Evolutionary conservation across 176 grass and related monocot genomes (phyloP), one percentile per base, ranked within the genome.

Genomic region (Cenchrus purpureus): DNA sequence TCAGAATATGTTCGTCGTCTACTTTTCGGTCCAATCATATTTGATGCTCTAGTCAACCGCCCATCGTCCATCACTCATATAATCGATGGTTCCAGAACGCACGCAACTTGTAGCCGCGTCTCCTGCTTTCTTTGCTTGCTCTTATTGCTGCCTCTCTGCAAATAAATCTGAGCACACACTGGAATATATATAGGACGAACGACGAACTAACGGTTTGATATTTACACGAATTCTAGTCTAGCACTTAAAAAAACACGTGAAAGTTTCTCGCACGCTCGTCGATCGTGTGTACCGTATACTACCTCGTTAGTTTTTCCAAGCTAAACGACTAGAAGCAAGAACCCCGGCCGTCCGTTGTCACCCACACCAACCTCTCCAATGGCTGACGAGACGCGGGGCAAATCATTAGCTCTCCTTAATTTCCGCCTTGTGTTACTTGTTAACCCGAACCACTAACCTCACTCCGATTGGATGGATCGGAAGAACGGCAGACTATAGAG

Each of bases 11-110:
- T 48, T 51, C 14, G 6, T 51, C 14, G 6, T 64, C 59, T 65
- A 79, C 44, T 51, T 51, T 48, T 65, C 6, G 29, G n/a, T 54
- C 78, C 49, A 80, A 68, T 80, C 78, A 80, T 34, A 6, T 68
- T 68, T 0, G 63, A 22, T 80, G 28, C 48, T 42, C 78, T 54
- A 15, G 78, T 80, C 62, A 79, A 66, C 46, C 17, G 13, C 13
- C 29, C 72, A 32, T 60, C 57, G 17, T 57, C 16, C 16, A 53
- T 65, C 12, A 14, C 6, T 34, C 1, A 8, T n/a, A 8, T n/a
- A 8, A 62, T 25, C 59, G 59, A 5, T 6, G 5, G 13, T 17
- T 59, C 57, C 28, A 12, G 4, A 65, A 32, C 20, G 57, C 7
- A 65, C 63, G 29, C 64, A 66, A 66, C 64, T 66, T 66, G 31